Evolutionary conservation across 1,284 basidiomycete genomes (phyloP), one percentile per base, ranked within the genome.

Genomic region (Ceratobasidium sp.): DNA sequence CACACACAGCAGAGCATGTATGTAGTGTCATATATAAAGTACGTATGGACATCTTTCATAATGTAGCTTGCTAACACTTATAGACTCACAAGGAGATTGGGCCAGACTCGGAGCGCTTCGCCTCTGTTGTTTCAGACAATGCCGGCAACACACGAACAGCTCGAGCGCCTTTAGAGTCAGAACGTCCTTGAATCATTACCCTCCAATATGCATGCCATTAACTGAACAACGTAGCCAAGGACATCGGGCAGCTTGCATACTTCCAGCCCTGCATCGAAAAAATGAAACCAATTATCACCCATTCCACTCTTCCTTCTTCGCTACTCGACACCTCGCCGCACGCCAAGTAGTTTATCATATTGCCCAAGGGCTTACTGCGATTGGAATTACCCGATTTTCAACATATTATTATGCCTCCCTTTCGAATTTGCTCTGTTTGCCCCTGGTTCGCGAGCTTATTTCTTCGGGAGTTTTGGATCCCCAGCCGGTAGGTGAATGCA

Each of bases 141-240:
- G 85, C 84, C 5, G 84, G 84, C 4, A 85, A 85, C 64, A 86
- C 84, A 16, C 79, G 79, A 16, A 77, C 80, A 12, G 79, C 78
- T 16, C 80, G 84, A 0, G 54, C 78, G 3, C 23, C 82, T 14
- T 35, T 84, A 0, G 77, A 69, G 16, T 35, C 78, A 1, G 70
- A 81, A 46, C 57, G 83, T 48, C 81, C 81, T 1, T 82, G 81
- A 3, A 79, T 85, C 2, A 78, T 85, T 35, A 81, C 83, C 38
- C 57, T 85, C 0, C 81, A 83, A 3, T 83, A 86, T 71, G 81
- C 82, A 0, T 82, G 81, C 41, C 85, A 86, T 68, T 81, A 82
- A 48, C 78, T 84, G n/a, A 82, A 79, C 62, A 81, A 81, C 55
- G 80, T 80, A 0, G 71, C 82, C 48, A 84, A 84, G 71, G 82